Evolutionary conservation across 1,284 basidiomycete genomes (phyloP), one percentile per base, ranked within the genome.

Genomic region (Gastroboletus turbinatus): DNA sequence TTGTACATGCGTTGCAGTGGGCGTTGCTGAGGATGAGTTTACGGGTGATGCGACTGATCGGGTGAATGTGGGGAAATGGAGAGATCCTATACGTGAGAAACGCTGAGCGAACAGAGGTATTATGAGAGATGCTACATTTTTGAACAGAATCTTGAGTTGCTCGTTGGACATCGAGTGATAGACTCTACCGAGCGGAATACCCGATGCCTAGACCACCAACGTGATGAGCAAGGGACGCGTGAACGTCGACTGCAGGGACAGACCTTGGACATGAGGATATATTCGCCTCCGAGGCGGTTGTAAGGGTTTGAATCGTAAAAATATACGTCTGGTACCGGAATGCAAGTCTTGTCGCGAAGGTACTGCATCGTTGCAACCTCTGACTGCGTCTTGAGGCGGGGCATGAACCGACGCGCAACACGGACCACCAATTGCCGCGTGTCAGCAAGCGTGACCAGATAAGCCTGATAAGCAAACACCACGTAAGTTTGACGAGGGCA

Each of bases 181-280:
- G 19, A 90, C 83, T 52, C 78, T 75, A 9, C 82, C 75, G 8
- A 92, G 77, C 5, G 88, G 84, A 30, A 89, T 79, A 14, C 89
- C 89, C 5, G 77, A 71, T 30, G 89, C 89, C 89, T 92, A 52
- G 27, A 54, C 19, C 21, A 46, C 6, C 3, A 10, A 23, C 44
- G 61, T 64, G 61, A 69, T 62, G 62, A 64, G 62, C 42, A 47
- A 46, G 58, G 57, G 13, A 56, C 27, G 52, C 19, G 44, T 55
- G 50, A 45, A 39, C 30, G 30, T 50, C 39, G 50, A 13, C 7
- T 4, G 39, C 2, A 7, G 14, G 6, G 47, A 71, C 78, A 27
- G 60, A 88, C 90, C 82, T 87, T 91, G 53, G 86, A 87, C 90
- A 92, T 90, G 62, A 92, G 70, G 60, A 92, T 90, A 63, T 85